phyloP scores from a whole-genome alignment of 169 alveolate genomes.

The Cryptosporidium ubiquitum region DNA sequence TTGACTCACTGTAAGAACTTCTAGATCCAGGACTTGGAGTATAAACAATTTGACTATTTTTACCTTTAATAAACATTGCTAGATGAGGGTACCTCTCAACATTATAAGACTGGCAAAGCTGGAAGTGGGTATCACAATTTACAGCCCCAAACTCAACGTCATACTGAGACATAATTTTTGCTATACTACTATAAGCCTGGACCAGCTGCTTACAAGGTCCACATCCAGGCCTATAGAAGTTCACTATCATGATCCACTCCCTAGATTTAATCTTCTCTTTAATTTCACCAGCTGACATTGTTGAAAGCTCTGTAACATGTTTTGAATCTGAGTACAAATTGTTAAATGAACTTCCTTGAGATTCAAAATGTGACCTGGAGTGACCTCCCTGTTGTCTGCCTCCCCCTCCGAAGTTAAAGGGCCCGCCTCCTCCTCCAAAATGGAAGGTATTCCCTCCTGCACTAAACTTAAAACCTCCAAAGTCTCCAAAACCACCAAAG shows the following conservation, averaged over 20 bases:
- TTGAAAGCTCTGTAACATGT: slow-evolving; percentile 42
- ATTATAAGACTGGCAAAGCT: slow-evolving; percentile 85
- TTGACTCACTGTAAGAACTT: slow-evolving; percentile 51
- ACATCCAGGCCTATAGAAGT: slow-evolving; percentile 83
- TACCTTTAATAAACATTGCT: slow-evolving; percentile 60
- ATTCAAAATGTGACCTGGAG: slow-evolving; percentile 51
- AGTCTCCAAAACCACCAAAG: slow-evolving; percentile 82
- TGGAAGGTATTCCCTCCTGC: slow-evolving; percentile 76
- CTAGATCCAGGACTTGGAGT: slow-evolving; percentile 25
- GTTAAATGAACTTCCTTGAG: slow-evolving; percentile 32
- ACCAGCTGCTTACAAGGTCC: slow-evolving; percentile 81
- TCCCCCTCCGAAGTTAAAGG: slow-evolving; percentile 76
- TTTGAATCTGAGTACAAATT: slow-evolving; percentile 45
- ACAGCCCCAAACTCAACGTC: slow-evolving; percentile 84
- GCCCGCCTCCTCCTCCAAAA: slow-evolving; percentile 75
- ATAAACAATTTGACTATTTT: slow-evolving; percentile 26
- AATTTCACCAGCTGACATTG: slow-evolving; percentile 41
- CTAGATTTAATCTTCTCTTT: slow-evolving; percentile 51
- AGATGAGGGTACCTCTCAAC: slow-evolving; percentile 79
- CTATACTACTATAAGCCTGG: slow-evolving; percentile 80
- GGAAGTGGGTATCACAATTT: slow-evolving; percentile 85
- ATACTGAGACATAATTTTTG: slow-evolving; percentile 83
- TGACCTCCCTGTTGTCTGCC: slow-evolving; percentile 55
- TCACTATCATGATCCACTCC: slow-evolving; percentile 76
- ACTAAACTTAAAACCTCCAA: slow-evolving; percentile 75